These are phyloP conservation scores for Zychaea mexicana DNA, from an alignment of 371 early-diverging fungal genomes.

Conservation along the genomic window DNA sequence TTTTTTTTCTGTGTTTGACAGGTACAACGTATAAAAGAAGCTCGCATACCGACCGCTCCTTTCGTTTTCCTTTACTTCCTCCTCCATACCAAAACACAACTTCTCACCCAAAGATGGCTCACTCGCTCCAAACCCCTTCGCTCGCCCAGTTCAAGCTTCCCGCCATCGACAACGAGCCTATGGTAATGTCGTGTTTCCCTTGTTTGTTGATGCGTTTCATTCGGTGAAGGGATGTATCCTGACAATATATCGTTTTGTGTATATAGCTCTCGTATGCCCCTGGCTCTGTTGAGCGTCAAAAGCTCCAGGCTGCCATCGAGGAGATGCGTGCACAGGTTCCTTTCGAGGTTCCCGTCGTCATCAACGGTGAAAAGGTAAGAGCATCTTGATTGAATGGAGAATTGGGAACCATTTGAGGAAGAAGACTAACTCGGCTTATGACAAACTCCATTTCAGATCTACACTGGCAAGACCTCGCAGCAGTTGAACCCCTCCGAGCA, in stretches of 20 bases:
- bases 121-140: conserved; percentile 42
- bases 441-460: conserved; percentile 52
- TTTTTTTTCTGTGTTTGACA: neutral
- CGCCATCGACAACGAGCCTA: conserved; percentile 86
- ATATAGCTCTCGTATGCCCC: conserved; percentile 81
- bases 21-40: neutral
- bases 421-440: neutral
- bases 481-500: conserved; percentile 90
- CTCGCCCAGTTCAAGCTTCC: conserved; percentile 82
- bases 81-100: neutral
- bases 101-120: neutral
- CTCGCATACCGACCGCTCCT: neutral
- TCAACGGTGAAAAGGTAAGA: conserved; percentile 83
- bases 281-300: conserved; percentile 76
- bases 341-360: conserved; percentile 80
- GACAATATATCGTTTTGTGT: neutral
- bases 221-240: too few species aligned
- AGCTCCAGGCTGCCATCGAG: conserved; percentile 77
- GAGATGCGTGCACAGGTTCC: conserved; percentile 75
- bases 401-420: conserved; percentile 1
- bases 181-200: conserved; percentile 52
- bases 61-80: neutral
- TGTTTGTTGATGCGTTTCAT: neutral
- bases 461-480: conserved; percentile 64
- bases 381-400: neutral